phyloP scores from a whole-genome alignment of 2,329 filamentous ascomycete species.

The Xylaria sp. region DNA sequence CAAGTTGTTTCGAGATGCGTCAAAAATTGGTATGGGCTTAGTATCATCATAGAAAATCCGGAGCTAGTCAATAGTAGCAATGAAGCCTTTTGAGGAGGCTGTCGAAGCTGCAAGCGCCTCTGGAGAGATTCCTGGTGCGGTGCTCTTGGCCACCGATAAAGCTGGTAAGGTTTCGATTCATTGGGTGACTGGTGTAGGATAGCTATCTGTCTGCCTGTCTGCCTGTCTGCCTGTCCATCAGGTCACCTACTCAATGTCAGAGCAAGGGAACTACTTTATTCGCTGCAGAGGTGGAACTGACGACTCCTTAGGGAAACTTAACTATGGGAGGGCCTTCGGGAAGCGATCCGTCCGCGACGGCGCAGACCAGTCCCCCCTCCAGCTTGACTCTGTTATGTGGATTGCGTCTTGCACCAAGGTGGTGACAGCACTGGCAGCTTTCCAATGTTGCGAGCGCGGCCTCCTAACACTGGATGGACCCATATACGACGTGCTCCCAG shows the following conservation, averaged over 20 bases:
- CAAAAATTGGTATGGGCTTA: background rate
- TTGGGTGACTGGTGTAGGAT: background rate
- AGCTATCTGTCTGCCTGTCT: too few species aligned
- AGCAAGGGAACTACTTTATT: background rate
- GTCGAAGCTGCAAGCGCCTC: constrained; percentile 38
- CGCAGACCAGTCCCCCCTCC: constrained; percentile 37
- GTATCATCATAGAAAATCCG: background rate
- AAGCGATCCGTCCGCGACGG: constrained; percentile 40
- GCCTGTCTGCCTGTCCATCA: background rate
- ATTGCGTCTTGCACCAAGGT: constrained; percentile 50
- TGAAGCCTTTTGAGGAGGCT: constrained; percentile 40
- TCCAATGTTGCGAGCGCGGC: constrained; percentile 59
- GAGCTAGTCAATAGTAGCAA: background rate
- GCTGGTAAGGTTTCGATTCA: constrained; percentile 24
- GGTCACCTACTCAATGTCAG: background rate
- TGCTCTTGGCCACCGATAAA: constrained; percentile 38
- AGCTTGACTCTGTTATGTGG: constrained; percentile 44
- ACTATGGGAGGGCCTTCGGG: constrained; percentile 39
- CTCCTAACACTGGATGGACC: constrained; percentile 55
- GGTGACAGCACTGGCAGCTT: constrained; percentile 55
- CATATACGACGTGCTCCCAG: constrained; percentile 55
- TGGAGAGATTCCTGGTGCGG: constrained; percentile 39
- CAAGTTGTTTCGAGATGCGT: too few species aligned
- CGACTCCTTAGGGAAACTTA: constrained; percentile 27
- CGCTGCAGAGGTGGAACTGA: constrained; percentile 6